phyloP scores from a whole-genome alignment of 345 rosid genomes.

The Noccaea caerulescens region DNA sequence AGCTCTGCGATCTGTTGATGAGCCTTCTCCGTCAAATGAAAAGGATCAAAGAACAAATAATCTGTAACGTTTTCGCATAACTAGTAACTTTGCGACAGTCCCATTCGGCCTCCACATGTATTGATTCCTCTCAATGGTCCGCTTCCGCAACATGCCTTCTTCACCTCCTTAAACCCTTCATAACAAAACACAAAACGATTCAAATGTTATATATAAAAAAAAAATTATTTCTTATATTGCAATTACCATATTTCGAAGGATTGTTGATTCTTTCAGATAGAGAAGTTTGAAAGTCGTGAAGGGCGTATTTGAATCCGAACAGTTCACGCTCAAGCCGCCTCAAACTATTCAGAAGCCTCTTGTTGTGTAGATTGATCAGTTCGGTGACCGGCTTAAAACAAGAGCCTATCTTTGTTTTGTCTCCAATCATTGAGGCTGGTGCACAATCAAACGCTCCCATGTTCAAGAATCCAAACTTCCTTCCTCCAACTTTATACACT shows the following conservation, averaged over 20 bases:
- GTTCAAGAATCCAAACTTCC: slow-evolving; percentile 49
- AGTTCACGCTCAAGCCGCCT: slow-evolving; percentile 35
- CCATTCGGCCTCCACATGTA: slow-evolving; percentile 37
- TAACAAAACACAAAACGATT: not conserved
- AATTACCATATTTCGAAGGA: slow-evolving; percentile 44
- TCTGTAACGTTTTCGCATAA: slow-evolving; percentile 37
- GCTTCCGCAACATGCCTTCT: slow-evolving; percentile 47
- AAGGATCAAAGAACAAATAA: slow-evolving; percentile 47
- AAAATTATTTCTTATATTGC: not conserved
- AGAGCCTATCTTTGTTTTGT: slow-evolving; percentile 15
- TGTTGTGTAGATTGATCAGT: slow-evolving; percentile 40
- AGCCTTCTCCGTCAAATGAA: slow-evolving; percentile 45
- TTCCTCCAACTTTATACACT: slow-evolving; percentile 50
- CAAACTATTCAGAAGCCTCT: slow-evolving; percentile 29
- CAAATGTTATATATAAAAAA: too few species aligned
- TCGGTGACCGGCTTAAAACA: slow-evolving; percentile 27
- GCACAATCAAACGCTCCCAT: slow-evolving; percentile 32
- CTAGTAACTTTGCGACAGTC: slow-evolving; percentile 28
- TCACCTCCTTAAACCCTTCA: slow-evolving; percentile 43
- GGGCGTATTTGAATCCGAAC: slow-evolving; percentile 44
- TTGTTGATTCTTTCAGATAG: slow-evolving; percentile 39
- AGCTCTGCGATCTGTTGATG: slow-evolving; percentile 46
- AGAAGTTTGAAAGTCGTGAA: slow-evolving; percentile 42
- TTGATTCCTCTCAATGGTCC: slow-evolving; percentile 39
- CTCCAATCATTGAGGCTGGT: slow-evolving; percentile 24